Base-by-base conservation (phyloP, 495 filamentous ascomycete genomes). In the Neurospora sublineolata region DNA sequence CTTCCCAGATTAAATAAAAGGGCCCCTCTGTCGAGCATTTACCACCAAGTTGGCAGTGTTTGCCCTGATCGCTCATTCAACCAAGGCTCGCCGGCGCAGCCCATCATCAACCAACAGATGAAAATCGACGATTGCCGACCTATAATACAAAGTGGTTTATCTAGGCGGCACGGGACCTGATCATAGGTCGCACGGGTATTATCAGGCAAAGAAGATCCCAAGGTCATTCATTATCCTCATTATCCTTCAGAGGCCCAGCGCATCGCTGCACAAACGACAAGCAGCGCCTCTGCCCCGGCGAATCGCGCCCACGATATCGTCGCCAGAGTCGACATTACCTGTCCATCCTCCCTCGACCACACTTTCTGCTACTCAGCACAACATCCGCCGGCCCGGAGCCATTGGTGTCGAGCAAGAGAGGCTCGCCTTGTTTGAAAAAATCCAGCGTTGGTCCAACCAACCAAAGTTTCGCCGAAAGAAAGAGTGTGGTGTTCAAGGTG, bases 321-420 rank as follows among this genome's bases (percentile, higher is more conserved):
- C 73, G 70, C 72, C 73, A 69, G 39, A 58, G 14, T 8, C 14
- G 23, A 18, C 16, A 33, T 16, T 33, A 30, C n/a, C 33, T 70
- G 8, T 44, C 68, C 41, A 37, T 12, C 68, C 41, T 46, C 9
- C 11, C 18, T 36, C 69, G 37, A 71, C 33, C 42, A n/a, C 42
- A 46, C 42, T 46, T 20, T 46, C n/a, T 20, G 42, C n/a, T 46
- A 8, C 37, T 16, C 70, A 67, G 20, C 37, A 68, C 41, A 67
- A 73, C 46, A 75, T 73, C 71, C 68, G 71, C 71, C 73, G 73
- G 73, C 58, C 64, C 68, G 68, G 60, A 74, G 37, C 38, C 60
- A 58, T 58, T 27, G 46, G 20, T 58, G 46, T 46, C 46, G 36
- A n/a, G 36, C 18, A 33, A n/a, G 27, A 52, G 16, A 30, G 10